Evolutionary conservation across 1,284 basidiomycete species (phyloP).

Genomic region (Ceratobasidium sp.): DNA sequence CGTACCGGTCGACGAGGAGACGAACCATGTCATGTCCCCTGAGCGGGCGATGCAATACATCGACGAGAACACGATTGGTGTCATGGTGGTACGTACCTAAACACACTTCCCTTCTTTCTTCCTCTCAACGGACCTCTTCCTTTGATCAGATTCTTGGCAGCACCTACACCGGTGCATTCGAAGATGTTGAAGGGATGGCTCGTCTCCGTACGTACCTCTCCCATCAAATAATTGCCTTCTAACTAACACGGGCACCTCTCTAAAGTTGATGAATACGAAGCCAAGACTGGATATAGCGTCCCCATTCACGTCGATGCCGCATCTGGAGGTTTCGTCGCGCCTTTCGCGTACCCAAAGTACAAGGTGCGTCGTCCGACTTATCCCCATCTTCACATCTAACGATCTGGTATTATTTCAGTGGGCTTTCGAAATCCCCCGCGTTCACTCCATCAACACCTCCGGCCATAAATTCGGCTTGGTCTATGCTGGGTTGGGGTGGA

Average conservation of each 20-base stretch:
- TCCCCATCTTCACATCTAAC: not conserved
- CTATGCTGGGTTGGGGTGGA: conserved; percentile 92
- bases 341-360: conserved; percentile 67
- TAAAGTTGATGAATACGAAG: conserved; percentile 84
- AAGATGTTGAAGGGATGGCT: conserved; percentile 90
- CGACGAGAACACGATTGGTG: conserved; percentile 92
- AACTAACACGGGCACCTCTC: not conserved
- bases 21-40: conserved; percentile 85
- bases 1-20: conserved; percentile 81
- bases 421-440: conserved; percentile 90
- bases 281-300: conserved; percentile 80
- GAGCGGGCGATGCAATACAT: conserved; percentile 88
- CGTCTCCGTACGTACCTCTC: conserved; percentile 62
- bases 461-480: conserved; percentile 92
- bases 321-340: conserved; percentile 87
- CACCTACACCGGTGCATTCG: conserved; percentile 95
- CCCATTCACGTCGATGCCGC: conserved; percentile 81
- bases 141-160: conserved; percentile 59
- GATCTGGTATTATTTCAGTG: conserved; percentile 61
- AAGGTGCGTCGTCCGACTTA: conserved; percentile 9
- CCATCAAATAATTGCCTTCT: not conserved
- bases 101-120: conserved; percentile 45
- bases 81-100: conserved; percentile 71
- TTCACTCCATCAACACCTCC: conserved; percentile 89
- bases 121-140: no score